phyloP scores from a whole-genome alignment of 177 flowering plant species.

The Vitis hybrid region DNA sequence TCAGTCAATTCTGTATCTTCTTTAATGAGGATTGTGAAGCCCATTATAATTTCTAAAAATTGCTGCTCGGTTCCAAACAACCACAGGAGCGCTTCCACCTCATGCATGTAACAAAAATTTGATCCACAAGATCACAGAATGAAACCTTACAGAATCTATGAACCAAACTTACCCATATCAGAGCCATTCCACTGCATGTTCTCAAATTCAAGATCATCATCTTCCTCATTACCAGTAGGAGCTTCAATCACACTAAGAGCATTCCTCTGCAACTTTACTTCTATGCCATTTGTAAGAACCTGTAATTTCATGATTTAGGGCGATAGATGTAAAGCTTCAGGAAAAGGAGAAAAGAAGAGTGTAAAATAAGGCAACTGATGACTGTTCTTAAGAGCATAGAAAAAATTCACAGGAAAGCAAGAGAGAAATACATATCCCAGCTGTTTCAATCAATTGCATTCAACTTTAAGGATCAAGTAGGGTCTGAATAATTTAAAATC shows the following conservation, averaged over 20 bases:
- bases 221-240: conserved; percentile 91
- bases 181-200: conserved; percentile 71
- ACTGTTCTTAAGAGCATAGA: too few species aligned
- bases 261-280: conserved; percentile 95
- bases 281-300: conserved; percentile 92
- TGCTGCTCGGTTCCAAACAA: not conserved
- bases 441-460: too few species aligned
- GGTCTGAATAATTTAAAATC: too few species aligned
- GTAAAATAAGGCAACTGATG: not conserved
- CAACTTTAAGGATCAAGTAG: too few species aligned
- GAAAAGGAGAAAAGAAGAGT: not conserved
- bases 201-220: conserved; percentile 82
- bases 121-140: not conserved
- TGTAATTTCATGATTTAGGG: conserved; percentile 22
- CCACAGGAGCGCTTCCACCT: too few species aligned
- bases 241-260: conserved; percentile 93
- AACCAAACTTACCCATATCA: conserved; percentile 59
- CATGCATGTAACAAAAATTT: too few species aligned
- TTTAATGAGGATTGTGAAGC: not conserved
- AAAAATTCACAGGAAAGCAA: too few species aligned
- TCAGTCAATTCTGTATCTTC: not conserved
- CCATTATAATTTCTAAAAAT: not conserved
- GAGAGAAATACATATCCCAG: too few species aligned
- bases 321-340: too few species aligned
- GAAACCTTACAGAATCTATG: not conserved